Evolutionary conservation across 768 basidiomycete species (phyloP).

Genomic region (Agaricus subrufescens): DNA sequence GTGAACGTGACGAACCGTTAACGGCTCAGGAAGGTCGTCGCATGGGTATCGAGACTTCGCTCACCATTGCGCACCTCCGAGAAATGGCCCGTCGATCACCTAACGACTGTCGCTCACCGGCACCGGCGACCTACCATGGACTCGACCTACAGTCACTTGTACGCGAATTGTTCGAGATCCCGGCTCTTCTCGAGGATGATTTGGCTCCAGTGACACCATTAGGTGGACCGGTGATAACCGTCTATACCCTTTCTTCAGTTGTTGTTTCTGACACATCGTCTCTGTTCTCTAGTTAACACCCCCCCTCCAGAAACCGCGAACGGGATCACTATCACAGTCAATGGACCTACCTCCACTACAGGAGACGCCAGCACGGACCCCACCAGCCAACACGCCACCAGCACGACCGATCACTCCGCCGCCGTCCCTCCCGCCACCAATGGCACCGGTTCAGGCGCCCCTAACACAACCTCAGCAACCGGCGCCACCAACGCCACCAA

Average conservation of each 20-base stretch:
- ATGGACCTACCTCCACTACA: slow-evolving; percentile 2
- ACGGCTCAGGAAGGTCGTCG: slow-evolving; percentile 46
- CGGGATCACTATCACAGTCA: slow-evolving; percentile 2
- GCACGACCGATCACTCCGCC: slow-evolving; percentile 8
- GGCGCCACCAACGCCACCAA: slow-evolving; percentile 4
- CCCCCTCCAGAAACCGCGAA: neutral
- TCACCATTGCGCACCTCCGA: slow-evolving; percentile 48
- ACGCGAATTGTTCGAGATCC: slow-evolving; percentile 26
- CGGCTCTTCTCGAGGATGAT: slow-evolving; percentile 13
- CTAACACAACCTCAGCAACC: slow-evolving; percentile 6
- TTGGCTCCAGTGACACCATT: slow-evolving; percentile 11
- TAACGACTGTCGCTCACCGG: slow-evolving; percentile 29
- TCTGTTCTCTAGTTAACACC: slow-evolving; percentile 10
- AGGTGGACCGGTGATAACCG: slow-evolving; percentile 31
- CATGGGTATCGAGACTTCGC: slow-evolving; percentile 53
- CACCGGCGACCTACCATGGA: slow-evolving; percentile 25
- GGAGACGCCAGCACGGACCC: slow-evolving; percentile 13
- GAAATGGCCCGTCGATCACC: slow-evolving; percentile 39
- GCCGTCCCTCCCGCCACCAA: slow-evolving; percentile 7
- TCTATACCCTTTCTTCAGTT: slow-evolving; percentile 11
- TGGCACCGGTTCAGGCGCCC: slow-evolving; percentile 5
- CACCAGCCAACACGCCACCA: neutral
- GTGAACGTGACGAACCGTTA: slow-evolving; percentile 46
- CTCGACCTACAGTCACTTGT: slow-evolving; percentile 31
- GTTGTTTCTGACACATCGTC: slow-evolving; percentile 11